Base-by-base conservation (phyloP, 2,329 filamentous ascomycete species). In the Colletotrichum sansevieriae region DNA sequence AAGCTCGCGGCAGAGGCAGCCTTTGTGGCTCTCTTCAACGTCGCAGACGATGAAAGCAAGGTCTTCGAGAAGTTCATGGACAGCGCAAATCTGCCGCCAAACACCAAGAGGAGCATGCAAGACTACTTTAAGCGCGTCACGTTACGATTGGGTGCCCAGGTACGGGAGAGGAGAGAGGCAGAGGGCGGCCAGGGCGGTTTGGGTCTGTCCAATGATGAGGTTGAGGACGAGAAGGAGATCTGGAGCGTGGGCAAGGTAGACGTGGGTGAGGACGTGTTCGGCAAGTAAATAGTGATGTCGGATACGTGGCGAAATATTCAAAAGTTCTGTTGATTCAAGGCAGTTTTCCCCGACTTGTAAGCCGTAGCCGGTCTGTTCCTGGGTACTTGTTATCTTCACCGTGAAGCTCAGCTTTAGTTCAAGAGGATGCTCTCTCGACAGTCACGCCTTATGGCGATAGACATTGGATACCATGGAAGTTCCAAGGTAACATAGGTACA, bases 61-160 rank as follows among this genome's bases (percentile, higher is more conserved):
- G 89, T 98, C 20, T 98, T 98, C 78, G 95, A 98, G 74, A 95
- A 95, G 81, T 98, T 94, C 80, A 90, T 98, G 83, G 85, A 90
- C 1, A 88, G 87, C 6, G 87, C 88, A 58, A 87, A 89, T 3
- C 80, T 98, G 68, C 85, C 90, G 9, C 81, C 92, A 0, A 91
- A 88, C 46, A 90, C 90, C 18, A 96, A 97, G 86, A 88, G 95
- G 73, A 94, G 91, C 78, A 98, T 99, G 92, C 88, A 91, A 68
- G 96, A 99, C 79, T 99, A 99, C 82, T 98, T 98, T 83, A 97
- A 97, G 85, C 87, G 96, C 47, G 93, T 99, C 72, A 94, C 94
- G 1, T 79, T 95, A 75, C 88, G 95, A 73, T 82, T 98, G 20
- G 95, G 92, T n/a, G 88, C 84, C 18, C 96, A 98, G 78, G 94